Evolutionary conservation across 1,284 basidiomycete species (phyloP), one percentile per base, ranked within the genome.

Genomic region (Sparassis latifolia): DNA sequence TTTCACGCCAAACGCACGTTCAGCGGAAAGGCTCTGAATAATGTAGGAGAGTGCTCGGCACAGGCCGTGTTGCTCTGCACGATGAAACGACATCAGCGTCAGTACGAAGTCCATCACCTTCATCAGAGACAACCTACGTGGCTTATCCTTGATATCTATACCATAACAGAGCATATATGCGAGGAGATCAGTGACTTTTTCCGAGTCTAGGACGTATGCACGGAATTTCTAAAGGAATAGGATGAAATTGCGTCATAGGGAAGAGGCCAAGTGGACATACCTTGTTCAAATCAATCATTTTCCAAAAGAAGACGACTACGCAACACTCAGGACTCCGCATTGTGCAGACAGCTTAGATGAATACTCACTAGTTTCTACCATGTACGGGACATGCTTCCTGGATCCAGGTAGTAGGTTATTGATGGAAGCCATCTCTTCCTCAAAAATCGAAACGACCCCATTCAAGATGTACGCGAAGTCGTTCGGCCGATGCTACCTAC

Each of bases 41-140:
- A 97, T 86, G 68, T 97, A 97, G 2, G 92, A 91, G 33, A 96
- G 74, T 3, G 92, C 82, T 44, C 95, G 81, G 59, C 94, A 92
- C 30, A 97, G 71, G 0, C 93, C 95, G 60, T 97, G 89, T 72
- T 95, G 86, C 51, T 95, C 91, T 86, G 61, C 10, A 45, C 7
- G 10, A n/a, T 10, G n/a, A 20, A 20, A 20, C 20, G 20, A 20
- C 20, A 20, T 20, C 20, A 20, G 20, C 20, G 20, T 20, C 20
- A 20, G 20, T 20, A 20, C 20, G 20, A 20, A 20, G 20, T 20
- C 20, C 20, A 20, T 20, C 20, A 20, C 20, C 20, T 20, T 20
- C 20, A 40, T 3, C 35, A 42, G 33, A 35, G 38, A 31, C 39
- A 42, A 69, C 83, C 62, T 64, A 93, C 90, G 82, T 57, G 92